These are phyloP conservation scores for Scheffersomyces insectosa DNA, from an alignment of 1,139 yeast genomes.

Conservation along the genomic window DNA sequence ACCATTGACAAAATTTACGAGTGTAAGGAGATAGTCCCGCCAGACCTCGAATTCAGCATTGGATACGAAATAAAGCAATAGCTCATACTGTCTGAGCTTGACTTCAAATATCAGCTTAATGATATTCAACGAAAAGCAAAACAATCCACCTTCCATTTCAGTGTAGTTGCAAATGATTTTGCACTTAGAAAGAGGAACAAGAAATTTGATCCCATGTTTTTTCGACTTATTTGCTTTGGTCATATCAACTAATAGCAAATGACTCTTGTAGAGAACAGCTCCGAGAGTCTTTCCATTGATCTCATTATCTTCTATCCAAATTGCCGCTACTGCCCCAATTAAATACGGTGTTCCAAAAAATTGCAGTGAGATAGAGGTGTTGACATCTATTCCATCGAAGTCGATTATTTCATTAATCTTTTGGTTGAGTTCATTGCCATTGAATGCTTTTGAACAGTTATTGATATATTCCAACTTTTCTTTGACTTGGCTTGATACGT, in stretches of 20 bases:
- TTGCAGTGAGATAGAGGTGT: conserved; percentile 22
- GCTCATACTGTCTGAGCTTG: conserved; percentile 41
- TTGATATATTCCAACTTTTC: conserved; percentile 29
- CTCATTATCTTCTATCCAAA: conserved; percentile 35
- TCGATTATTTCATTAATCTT: conserved; percentile 8
- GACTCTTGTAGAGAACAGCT: conserved; percentile 52
- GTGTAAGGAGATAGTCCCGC: conserved; percentile 34
- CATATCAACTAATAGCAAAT: conserved; percentile 33
- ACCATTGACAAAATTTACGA: conserved; percentile 43
- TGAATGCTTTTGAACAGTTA: conserved; percentile 17
- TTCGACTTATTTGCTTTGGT: conserved; percentile 14
- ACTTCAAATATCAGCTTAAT: conserved; percentile 51
- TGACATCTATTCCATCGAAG: conserved; percentile 12
- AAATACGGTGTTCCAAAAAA: conserved; percentile 44
- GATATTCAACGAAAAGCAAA: conserved; percentile 26
- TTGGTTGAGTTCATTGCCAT: conserved; percentile 11
- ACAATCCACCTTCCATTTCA: conserved; percentile 40
- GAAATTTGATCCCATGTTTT: conserved; percentile 37
- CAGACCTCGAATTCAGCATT: conserved; percentile 40
- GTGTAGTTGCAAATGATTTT: conserved; percentile 18
- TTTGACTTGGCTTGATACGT: conserved; percentile 15
- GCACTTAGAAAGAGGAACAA: conserved; percentile 49
- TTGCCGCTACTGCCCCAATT: conserved; percentile 38
- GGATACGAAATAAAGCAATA: conserved; percentile 38
- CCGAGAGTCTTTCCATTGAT: conserved; percentile 28